Percentiles rank a stretch among this genome's conserved stretches.
phyloP scores from a whole-genome alignment of 106 monocot species.

The Apostasia ramifera region DNA sequence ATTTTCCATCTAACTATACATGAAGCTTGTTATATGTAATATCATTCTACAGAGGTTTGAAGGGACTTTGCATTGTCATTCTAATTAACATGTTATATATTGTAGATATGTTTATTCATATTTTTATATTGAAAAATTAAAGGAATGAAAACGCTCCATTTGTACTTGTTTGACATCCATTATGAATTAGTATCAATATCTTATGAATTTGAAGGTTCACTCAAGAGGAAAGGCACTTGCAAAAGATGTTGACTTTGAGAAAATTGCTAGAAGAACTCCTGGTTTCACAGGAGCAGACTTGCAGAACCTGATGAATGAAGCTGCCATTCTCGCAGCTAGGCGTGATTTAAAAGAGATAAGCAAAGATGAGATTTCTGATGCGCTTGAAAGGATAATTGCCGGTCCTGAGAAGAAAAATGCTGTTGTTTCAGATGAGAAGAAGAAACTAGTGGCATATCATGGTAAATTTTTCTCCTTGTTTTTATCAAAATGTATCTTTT shows the following conservation, averaged over 20 bases:
- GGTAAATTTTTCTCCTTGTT: slow-evolving; percentile 27
- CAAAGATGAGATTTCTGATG: slow-evolving; percentile 99
- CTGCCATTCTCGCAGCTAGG: slow-evolving; percentile 94
- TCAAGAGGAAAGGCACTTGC: slow-evolving; percentile 94
- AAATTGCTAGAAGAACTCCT: slow-evolving; percentile 92
- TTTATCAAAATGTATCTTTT: neutral
- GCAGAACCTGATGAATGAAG: slow-evolving; percentile 99
- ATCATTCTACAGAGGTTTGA: too few relatives aligned
- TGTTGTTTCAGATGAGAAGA: slow-evolving; percentile 96
- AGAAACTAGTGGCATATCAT: slow-evolving; percentile 93
- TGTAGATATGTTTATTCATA: too few relatives aligned
- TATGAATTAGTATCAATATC: too few relatives aligned
- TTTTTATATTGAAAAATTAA: too few relatives aligned
- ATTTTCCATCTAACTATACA: too few relatives aligned
- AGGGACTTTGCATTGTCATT: too few relatives aligned
- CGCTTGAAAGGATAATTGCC: slow-evolving; percentile 94
- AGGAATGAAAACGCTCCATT: too few relatives aligned
- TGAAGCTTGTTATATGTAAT: too few relatives aligned
- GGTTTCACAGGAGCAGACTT: slow-evolving; percentile 98
- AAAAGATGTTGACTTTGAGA: slow-evolving; percentile 98
- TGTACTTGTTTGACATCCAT: too few relatives aligned
- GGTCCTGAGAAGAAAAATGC: slow-evolving; percentile 99
- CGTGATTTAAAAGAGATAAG: slow-evolving; percentile 97
- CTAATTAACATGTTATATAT: too few relatives aligned
- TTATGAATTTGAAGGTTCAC: slow-evolving; percentile 52